Evolutionary conservation across 495 filamentous ascomycete species (phyloP).

Genomic region (Annulohypoxylon nitens): DNA sequence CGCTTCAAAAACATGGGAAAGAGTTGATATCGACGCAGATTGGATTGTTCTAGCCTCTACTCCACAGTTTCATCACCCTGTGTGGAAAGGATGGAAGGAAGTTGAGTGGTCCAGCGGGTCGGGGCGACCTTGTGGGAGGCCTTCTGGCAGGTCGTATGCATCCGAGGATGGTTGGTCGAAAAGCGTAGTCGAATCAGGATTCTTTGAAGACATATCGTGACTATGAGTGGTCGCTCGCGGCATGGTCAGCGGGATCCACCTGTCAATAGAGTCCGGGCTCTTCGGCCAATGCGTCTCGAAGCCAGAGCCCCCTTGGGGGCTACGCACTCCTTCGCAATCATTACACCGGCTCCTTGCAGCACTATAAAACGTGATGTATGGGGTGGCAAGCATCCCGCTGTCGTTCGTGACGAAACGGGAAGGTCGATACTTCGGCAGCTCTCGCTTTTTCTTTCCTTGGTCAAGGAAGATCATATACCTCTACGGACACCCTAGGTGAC

Average conservation of each 20-base stretch:
- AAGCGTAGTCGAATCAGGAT: conserved; percentile 11
- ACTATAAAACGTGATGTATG: not conserved
- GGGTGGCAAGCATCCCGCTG: conserved; percentile 6
- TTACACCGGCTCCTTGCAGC: conserved; percentile 29
- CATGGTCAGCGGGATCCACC: conserved; percentile 33
- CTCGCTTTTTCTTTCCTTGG: not conserved
- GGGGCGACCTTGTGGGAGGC: conserved; percentile 10
- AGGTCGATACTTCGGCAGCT: conserved; percentile 6
- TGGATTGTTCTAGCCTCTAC: conserved; percentile 1
- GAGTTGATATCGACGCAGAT: not conserved
- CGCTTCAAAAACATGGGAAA: not conserved
- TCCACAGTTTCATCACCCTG: conserved; percentile 17
- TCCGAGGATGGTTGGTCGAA: not conserved
- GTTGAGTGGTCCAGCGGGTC: conserved; percentile 7
- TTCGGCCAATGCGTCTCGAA: conserved; percentile 26
- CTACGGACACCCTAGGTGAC: not conserved
- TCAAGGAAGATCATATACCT: not conserved
- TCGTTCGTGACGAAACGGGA: conserved; percentile 15
- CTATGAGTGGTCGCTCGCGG: conserved; percentile 8
- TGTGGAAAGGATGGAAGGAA: conserved; percentile 8
- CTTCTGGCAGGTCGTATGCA: not conserved
- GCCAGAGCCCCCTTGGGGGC: conserved; percentile 10
- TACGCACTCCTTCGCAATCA: conserved; percentile 7
- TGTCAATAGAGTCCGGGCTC: conserved; percentile 9
- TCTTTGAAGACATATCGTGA: not conserved